Evolutionary conservation across 305 asterid species (phyloP), one percentile per base, ranked within the genome.

Genomic region (Solanum aculeatissimum): DNA sequence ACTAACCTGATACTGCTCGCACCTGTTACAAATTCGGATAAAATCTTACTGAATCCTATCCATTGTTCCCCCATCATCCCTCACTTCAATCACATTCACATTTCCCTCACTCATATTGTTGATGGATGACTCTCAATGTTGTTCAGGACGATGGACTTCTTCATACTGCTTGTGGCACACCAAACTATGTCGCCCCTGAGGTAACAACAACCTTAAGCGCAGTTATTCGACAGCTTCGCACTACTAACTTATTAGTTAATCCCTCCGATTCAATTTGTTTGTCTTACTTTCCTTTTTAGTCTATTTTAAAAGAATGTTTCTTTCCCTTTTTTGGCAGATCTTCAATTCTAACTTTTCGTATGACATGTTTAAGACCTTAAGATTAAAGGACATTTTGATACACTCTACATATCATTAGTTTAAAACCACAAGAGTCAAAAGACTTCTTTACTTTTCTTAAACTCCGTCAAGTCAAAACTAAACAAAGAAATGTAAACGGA

Each of bases 181-280:
- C 98, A 82, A 95, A 95, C 86, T 95, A 95, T 89, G 95, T 95
- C 49, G 97, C 98, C 55, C 97, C 98, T 58, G 97, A 95, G 97
- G 98, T 95, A 92, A 70, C 25, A n/a, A 49, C 35, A n/a, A 77
- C 65, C 27, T 75, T 15, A 11, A 27, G 53, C 19, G 14, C 45
- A 23, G 65, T 51, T 54, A 53, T 2, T 32, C 16, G 3, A 51
- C 71, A 49, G 25, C 60, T 51, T 45, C 12, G 6, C 32, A 21
- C 25, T 54, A 19, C 21, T 45, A 43, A 75, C 42, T 54, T 57
- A n/a, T 6, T 83, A 7, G 81, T 80, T n/a, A 83, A 83, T 13
- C 3, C 29, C 65, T 21, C 16, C 0, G 16, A 21, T 58, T 58
- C 66, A 21, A 58, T 58, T 58, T 58, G 16, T 58, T 58, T 58